These are phyloP conservation scores for Gardenia jasminoides DNA, from an alignment of 257 asterid species.

Conservation along the genomic window DNA sequence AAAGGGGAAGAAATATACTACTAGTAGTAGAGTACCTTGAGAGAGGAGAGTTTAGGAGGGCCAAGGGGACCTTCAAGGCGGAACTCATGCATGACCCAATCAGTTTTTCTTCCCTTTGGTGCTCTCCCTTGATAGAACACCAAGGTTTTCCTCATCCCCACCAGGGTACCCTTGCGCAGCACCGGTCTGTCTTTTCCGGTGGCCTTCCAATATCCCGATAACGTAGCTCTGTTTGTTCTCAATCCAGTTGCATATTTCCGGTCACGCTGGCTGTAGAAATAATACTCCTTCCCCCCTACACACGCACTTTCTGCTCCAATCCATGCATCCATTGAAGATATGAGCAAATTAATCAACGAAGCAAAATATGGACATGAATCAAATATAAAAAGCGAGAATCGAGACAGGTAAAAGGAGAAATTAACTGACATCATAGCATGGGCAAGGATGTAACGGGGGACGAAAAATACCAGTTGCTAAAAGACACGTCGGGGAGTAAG, in stretches of 20 bases:
- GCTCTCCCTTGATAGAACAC: conserved; percentile 93
- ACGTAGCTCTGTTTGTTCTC: conserved; percentile 83
- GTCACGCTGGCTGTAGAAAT: conserved; percentile 82
- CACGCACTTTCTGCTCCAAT: conserved; percentile 53
- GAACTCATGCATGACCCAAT: conserved; percentile 95
- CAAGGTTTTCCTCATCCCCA: conserved; percentile 87
- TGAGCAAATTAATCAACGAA: neutral
- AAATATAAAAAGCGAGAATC: neutral
- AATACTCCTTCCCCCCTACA: conserved; percentile 82
- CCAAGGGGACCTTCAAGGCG: conserved; percentile 56
- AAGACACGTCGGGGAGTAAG: conserved; percentile 3
- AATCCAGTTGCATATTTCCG: conserved; percentile 81
- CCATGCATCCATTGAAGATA: neutral
- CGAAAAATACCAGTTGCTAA: neutral
- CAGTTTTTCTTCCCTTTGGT: conserved; percentile 77
- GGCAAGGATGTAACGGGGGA: neutral
- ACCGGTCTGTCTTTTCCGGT: conserved; percentile 81
- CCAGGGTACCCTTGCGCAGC: conserved; percentile 45
- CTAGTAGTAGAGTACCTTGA: conserved; percentile 59
- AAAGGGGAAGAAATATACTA: neutral
- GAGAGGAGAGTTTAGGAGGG: conserved; percentile 38
- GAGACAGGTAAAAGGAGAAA: neutral
- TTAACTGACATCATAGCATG: conserved; percentile 5
- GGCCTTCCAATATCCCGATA: conserved; percentile 92
- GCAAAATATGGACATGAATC: neutral